Evolutionary conservation across 768 basidiomycete species (phyloP), one percentile per base, ranked within the genome.

Genomic region (Psilocybe azurescens): DNA sequence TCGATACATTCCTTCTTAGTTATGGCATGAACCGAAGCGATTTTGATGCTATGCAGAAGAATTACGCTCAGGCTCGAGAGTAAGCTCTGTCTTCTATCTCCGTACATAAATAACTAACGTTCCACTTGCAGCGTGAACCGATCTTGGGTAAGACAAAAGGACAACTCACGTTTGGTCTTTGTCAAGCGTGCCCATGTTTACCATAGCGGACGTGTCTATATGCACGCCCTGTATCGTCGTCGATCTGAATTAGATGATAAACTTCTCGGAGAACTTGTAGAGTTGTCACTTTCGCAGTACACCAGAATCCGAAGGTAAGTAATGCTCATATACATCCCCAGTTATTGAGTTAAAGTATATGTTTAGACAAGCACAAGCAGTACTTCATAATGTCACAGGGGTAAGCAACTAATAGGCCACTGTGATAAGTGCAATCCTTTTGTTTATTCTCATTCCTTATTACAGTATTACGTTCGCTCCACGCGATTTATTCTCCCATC

Each of bases 161-260:
- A 88, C 58, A 93, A 90, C 72, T 86, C 89, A 2, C 84, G 94
- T 7, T 74, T 89, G 29, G 86, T 91, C 8, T 88, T 89, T 72
- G 72, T 93, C 51, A 92, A 91, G 70, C 85, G 93, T 14, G 91
- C 91, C 3, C 89, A 92, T 66, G 79, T 90, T 8, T 93, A 92
- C 73, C 90, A 92, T 64, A 87, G 84, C 52, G 86, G 86, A 7
- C 86, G 93, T 30, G 77, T 93, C 38, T 91, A 91, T 69, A 87
- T 93, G 82, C 88, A 92, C 65, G 82, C 89, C 1, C 71, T 92
- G 53, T 91, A 90, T 72, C 89, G 93, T 49, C 81, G 84, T 46
- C 86, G 93, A 30, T 89, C 89, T 8, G 83, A 79, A 36, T 79
- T 92, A n/a, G 92, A 94, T 62, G 91, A 94, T 70, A 77, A 75